Evolutionary conservation across 306 rosid species (phyloP), one percentile per base, ranked within the genome.

Genomic region (Alnus glutinosa): DNA sequence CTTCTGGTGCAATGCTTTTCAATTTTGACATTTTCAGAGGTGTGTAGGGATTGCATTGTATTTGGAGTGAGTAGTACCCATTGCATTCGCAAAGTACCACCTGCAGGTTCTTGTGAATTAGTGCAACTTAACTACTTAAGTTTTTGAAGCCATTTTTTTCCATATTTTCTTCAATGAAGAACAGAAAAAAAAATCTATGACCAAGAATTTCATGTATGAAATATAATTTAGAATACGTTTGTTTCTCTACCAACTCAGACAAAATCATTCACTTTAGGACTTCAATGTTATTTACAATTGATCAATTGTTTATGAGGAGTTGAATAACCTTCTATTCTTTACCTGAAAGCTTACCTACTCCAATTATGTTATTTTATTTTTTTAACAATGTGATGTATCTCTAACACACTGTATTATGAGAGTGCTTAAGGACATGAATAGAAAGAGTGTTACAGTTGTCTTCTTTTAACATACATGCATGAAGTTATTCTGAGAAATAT

Each of bases 1-100:
- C 75, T 84, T 64, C 77, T 80, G 73, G 82, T 74, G 77, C 82
- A 81, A 32, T 80, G 85, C 66, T 80, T 66, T 81, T 74, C 79
- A 62, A 23, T 84, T 72, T 61, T 77, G 79, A 51, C 77, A 54
- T 55, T 74, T 69, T 74, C 83, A 69, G 70, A 84, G 82, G 87
- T 84, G 61, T 50, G 61, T 46, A 54, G 1, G 1, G 58, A 36
- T 59, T 76, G 13, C 55, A 28, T 63, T 16, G 55, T 19, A 48
- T 50, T 73, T 79, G 42, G 18, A 9, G n/a, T 30, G 54, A 61
- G 51, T 42, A 71, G 1, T 57, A 54, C n/a, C 16, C 50, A 13
- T 71, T 78, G 76, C 75, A 70, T 57, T 50, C 28, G 28, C 54
- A 15, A 61, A 76, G 18, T 64, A 63, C 34, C 18, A 36, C 28